Base-by-base conservation (phyloP, 305 asterid species). In the Rubia tinctorum region DNA sequence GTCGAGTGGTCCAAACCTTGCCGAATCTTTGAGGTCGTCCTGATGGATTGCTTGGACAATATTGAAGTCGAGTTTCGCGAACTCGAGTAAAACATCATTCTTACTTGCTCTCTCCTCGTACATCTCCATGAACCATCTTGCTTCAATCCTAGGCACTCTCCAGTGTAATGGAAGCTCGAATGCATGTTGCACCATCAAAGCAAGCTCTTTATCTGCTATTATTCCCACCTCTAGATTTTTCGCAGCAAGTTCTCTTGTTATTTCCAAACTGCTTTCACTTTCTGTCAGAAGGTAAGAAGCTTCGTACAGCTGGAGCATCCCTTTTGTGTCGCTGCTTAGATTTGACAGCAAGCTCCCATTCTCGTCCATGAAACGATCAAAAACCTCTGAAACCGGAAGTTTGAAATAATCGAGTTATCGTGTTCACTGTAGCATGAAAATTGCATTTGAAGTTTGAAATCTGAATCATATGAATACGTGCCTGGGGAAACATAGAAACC, bases 211-310 rank as follows among this genome's bases (percentile, higher is more conserved):
- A 53, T 84, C 86, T 42, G 9, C 42, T 7, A 51, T 17, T 17
- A 51, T 23, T 8, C 61, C 73, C 13, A 61, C 64, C 47, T 74
- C 70, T 44, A 91, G 90, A 66, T 68, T 81, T 37, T 12, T 62
- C 27, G 61, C 59, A 0, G 92, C 55, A 18, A 90, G 87, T 49
- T 82, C 83, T 77, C 74, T 77, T 4, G 88, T 86, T 15, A 14
- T 25, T 23, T 86, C 95, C 80, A 92, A 51, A 59, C 81, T 74
- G 9, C 12, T 69, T 75, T 92, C 95, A 53, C 78, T 86, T 78
- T 85, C 93, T 75, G 79, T 27, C 11, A 75, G 43, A 20, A 88
- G 75, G 73, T 67, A 85, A 20, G 96, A 89, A 69, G 97, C 97
- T 80, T 92, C 97, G 43, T 86, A 90, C 4, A 89, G 45, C 10